A percentile compares a stretch with the other conserved stretches of the same genome.
phyloP scores from a whole-genome alignment of 2,329 filamentous ascomycete species.

The Fusarium haematococcum region DNA sequence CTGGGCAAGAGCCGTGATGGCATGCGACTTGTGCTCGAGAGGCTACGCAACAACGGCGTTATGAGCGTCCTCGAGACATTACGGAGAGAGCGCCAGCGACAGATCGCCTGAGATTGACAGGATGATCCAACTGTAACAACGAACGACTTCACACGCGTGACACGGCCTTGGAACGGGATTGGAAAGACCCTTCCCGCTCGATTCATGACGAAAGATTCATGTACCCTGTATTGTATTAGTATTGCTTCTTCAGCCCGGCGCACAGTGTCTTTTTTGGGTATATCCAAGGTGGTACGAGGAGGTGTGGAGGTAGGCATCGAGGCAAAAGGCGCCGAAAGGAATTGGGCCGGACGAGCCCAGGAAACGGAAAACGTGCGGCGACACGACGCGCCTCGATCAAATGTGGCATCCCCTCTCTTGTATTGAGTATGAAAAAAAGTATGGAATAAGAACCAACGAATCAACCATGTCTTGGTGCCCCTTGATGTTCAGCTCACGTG shows the following conservation, averaged over 20 bases:
- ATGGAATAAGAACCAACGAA: slow-evolving; percentile 34
- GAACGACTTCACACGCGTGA: slow-evolving; percentile 38
- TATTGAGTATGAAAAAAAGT: slow-evolving; percentile 43
- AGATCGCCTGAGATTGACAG: slow-evolving; percentile 39
- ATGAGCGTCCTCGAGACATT: slow-evolving; percentile 69
- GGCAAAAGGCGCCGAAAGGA: slow-evolving; percentile 23
- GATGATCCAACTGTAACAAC: slow-evolving; percentile 41
- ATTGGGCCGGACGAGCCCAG: slow-evolving; percentile 13
- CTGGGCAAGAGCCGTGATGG: slow-evolving; percentile 85
- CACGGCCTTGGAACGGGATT: slow-evolving; percentile 21
- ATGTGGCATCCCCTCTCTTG: slow-evolving; percentile 57
- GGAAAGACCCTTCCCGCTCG: slow-evolving; percentile 11
- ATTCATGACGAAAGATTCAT: slow-evolving; percentile 21
- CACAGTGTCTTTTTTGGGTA: slow-evolving; percentile 44
- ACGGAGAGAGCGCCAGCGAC: slow-evolving; percentile 57
- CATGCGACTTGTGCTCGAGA: slow-evolving; percentile 84
- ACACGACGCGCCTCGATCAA: slow-evolving; percentile 43
- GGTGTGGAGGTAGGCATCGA: slow-evolving; percentile 12
- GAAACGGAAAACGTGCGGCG: slow-evolving; percentile 37
- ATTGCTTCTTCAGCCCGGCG: slow-evolving; percentile 52
- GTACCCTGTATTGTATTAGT: slow-evolving; percentile 49
- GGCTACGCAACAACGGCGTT: slow-evolving; percentile 69
- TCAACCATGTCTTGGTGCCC: not conserved
- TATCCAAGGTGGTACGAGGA: slow-evolving; percentile 23
- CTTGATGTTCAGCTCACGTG: not conserved